phyloP scores from a whole-genome alignment of 345 rosid genomes.

The Cochlearia excelsa region DNA sequence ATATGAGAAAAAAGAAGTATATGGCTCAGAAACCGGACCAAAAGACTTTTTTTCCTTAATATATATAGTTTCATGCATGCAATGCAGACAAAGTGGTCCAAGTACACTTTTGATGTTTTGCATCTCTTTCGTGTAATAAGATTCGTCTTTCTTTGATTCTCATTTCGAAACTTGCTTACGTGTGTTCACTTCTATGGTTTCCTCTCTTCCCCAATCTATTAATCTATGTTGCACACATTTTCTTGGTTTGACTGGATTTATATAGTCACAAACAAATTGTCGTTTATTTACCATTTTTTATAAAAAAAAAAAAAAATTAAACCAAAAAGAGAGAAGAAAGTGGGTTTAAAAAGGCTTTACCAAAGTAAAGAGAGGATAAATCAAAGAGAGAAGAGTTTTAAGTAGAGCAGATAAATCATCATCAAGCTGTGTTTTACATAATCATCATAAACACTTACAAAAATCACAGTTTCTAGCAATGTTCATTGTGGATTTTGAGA shows the following conservation, averaged over 20 bases:
- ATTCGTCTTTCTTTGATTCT: slow-evolving; percentile 20
- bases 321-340: neutral
- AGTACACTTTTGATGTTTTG: slow-evolving; percentile 36
- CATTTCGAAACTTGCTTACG: slow-evolving; percentile 1
- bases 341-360: neutral
- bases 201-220: too few species aligned
- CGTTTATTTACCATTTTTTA: too few species aligned
- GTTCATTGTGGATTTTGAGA: slow-evolving; percentile 19
- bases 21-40: slow-evolving; percentile 23
- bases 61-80: slow-evolving; percentile 34
- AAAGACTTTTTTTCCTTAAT: neutral
- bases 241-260: slow-evolving; percentile 20
- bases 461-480: neutral
- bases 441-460: slow-evolving; percentile 16
- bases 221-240: slow-evolving; percentile 9
- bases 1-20: slow-evolving; percentile 21
- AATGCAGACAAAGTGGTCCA: slow-evolving; percentile 34
- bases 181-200: neutral
- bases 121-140: slow-evolving; percentile 29
- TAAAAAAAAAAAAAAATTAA: too few species aligned
- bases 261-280: neutral
- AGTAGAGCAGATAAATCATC: slow-evolving; percentile 29
- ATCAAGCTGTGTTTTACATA: slow-evolving; percentile 35
- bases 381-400: slow-evolving; percentile 12
- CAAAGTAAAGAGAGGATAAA: neutral